These are phyloP conservation scores for Leishmania tarentolae DNA, from an alignment of 208 protist genomes.

Conservation along the genomic window DNA sequence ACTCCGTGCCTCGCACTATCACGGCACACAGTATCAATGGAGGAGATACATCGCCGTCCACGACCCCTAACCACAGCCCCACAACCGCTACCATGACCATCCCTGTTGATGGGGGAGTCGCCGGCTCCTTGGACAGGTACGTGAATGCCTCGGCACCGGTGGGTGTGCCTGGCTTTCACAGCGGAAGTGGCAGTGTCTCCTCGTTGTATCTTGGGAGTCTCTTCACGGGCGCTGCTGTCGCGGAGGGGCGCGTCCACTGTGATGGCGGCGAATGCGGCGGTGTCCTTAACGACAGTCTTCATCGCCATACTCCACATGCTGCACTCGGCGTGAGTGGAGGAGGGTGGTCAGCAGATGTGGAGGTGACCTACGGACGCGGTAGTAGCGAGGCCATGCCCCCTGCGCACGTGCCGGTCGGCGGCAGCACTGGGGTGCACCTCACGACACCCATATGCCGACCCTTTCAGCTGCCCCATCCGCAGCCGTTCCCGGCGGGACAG, in stretches of 20 bases:
- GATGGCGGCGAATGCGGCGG: neutral
- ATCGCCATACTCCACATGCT: neutral
- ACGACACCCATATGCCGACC: neutral
- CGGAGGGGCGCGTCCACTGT: neutral
- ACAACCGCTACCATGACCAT: constrained; percentile 13
- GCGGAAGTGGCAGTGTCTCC: constrained; percentile 17
- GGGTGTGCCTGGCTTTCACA: neutral
- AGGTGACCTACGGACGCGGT: neutral
- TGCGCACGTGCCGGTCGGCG: neutral
- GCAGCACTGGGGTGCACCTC: constrained; percentile 3
- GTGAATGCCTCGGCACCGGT: constrained; percentile 1
- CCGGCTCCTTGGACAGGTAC: neutral
- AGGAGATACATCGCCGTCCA: constrained; percentile 8
- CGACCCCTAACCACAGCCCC: constrained; percentile 9
- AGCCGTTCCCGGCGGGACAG: neutral
- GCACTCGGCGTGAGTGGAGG: neutral
- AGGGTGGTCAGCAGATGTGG: neutral
- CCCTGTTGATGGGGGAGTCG: constrained; percentile 4
- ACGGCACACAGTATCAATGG: constrained; percentile 9
- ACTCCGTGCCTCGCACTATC: constrained; percentile 11
- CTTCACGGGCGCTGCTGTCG: constrained; percentile 6
- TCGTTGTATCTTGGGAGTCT: constrained; percentile 30
- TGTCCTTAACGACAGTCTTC: neutral
- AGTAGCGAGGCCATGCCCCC: neutral
- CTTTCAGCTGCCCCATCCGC: neutral